These are phyloP conservation scores for Orbilia quercus DNA, from an alignment of 2,329 filamentous ascomycete genomes.

Conservation along the genomic window DNA sequence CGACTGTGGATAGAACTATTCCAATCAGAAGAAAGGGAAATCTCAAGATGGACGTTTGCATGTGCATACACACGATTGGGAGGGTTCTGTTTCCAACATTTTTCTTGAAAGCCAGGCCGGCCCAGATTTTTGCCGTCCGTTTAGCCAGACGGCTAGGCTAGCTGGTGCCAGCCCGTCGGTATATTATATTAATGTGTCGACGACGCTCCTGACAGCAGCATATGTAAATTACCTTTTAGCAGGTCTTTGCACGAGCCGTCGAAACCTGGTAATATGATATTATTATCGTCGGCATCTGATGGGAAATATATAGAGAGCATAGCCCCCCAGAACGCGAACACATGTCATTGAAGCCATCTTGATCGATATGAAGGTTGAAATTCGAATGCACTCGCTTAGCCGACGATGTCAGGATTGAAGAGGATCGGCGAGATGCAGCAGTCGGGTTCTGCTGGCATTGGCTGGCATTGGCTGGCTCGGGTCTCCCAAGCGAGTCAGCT, in stretches of 20 bases:
- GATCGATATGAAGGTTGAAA: neutral
- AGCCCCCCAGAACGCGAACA: neutral
- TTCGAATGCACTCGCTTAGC: slow-evolving; percentile 24
- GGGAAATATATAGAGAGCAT: slow-evolving; percentile 2
- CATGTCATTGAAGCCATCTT: too few relatives aligned
- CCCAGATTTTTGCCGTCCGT: neutral
- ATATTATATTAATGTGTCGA: too few relatives aligned
- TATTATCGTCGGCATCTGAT: neutral
- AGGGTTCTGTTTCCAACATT: too few relatives aligned
- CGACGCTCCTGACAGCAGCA: too few relatives aligned
- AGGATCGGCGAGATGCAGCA: slow-evolving; percentile 28
- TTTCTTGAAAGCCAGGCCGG: neutral
- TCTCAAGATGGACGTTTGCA: slow-evolving; percentile 11
- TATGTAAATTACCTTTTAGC: too few relatives aligned
- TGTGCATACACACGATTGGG: slow-evolving; percentile 27
- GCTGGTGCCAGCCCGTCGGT: too few relatives aligned
- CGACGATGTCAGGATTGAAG: slow-evolving; percentile 13
- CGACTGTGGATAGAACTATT: slow-evolving; percentile 6
- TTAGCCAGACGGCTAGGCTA: too few relatives aligned
- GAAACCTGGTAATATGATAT: neutral
- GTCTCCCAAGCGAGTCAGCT: slow-evolving; percentile 20
- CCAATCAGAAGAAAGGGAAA: slow-evolving; percentile 18
- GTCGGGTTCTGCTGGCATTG: slow-evolving; percentile 25
- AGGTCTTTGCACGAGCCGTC: slow-evolving; percentile 16
- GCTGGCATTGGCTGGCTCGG: slow-evolving; percentile 30